A percentile compares a stretch with the other conserved stretches of the same genome.
Conservation (phyloP, 2,329 filamentous ascomycete species). For the Ophiostoma ulmi region DNA sequence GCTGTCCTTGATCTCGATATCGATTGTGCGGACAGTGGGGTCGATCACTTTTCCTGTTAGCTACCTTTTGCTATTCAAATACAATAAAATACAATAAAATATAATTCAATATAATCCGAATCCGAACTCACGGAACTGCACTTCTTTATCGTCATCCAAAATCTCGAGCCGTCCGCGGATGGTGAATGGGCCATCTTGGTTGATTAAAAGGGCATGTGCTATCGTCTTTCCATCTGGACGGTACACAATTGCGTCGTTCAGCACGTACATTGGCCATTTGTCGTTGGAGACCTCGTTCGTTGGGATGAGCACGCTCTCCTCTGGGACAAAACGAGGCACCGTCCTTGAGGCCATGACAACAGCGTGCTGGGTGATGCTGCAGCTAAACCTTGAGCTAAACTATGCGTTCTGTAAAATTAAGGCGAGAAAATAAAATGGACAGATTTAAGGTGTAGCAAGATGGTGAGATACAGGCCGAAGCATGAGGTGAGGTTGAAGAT, state of each 20-base stretch:
- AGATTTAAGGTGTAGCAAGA: neutral
- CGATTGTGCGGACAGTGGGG: slow-evolving; percentile 32
- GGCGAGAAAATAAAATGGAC: neutral
- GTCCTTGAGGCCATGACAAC: neutral
- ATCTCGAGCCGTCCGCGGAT: slow-evolving; percentile 56
- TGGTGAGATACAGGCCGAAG: neutral
- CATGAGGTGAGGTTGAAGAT: neutral
- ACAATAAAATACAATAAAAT: no score
- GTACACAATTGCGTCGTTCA: slow-evolving; percentile 58
- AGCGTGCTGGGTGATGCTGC: neutral
- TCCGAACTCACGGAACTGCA: slow-evolving; percentile 36
- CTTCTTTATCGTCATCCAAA: slow-evolving; percentile 39
- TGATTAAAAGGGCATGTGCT: slow-evolving; percentile 57
- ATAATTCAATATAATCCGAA: neutral
- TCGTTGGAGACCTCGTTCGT: slow-evolving; percentile 36
- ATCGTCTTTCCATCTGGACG: slow-evolving; percentile 48
- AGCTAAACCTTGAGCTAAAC: neutral
- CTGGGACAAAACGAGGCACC: slow-evolving; percentile 14
- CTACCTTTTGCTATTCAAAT: no score
- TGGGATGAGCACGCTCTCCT: slow-evolving; percentile 35
- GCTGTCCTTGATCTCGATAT: slow-evolving; percentile 48
- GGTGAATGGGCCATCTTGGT: slow-evolving; percentile 54
- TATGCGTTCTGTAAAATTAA: neutral
- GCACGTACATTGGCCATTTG: slow-evolving; percentile 57
- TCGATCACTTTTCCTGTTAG: slow-evolving; percentile 34